Evolutionary conservation across 768 basidiomycete species (phyloP).

Genomic region (Tephrocybe rancida): DNA sequence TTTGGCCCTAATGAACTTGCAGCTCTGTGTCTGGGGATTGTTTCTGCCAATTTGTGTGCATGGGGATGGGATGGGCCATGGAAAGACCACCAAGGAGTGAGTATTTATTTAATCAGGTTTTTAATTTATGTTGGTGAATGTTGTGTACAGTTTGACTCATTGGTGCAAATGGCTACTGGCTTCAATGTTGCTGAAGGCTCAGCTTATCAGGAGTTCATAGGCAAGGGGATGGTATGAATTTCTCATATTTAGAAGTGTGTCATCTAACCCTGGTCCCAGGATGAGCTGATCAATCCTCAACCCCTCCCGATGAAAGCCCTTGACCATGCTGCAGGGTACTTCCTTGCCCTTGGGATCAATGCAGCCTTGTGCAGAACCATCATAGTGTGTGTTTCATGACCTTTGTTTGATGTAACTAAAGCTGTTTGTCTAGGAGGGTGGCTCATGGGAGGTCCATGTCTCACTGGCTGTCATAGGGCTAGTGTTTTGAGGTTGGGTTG

Average conservation of each 20-base stretch:
- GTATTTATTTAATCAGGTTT: constrained; percentile 8
- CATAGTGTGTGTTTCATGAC: constrained; percentile 33
- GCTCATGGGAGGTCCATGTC: constrained; percentile 61
- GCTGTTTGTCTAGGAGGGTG: constrained; percentile 47
- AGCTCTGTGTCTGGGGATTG: constrained; percentile 42
- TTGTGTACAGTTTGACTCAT: constrained; percentile 56
- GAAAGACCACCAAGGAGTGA: constrained; percentile 53
- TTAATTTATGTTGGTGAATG: neutral
- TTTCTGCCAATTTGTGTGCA: constrained; percentile 55
- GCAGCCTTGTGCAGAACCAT: constrained; percentile 56
- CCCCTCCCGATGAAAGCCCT: constrained; percentile 58
- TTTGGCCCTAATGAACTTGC: constrained; percentile 47
- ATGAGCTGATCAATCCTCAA: neutral
- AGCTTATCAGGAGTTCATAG: constrained; percentile 39
- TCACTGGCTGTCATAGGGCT: constrained; percentile 58
- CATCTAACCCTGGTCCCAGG: too few species aligned
- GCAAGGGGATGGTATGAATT: neutral
- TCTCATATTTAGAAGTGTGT: too few species aligned
- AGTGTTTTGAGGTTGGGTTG: too few species aligned
- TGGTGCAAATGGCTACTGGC: constrained; percentile 64
- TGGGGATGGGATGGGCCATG: constrained; percentile 64
- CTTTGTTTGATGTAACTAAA: neutral
- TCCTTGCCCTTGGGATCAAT: constrained; percentile 60
- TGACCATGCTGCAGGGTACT: constrained; percentile 61
- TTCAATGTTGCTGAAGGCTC: constrained; percentile 60